A percentile compares a stretch with the other conserved stretches of the same genome.
Conservation (phyloP, 345 rosid genomes). For the Arabidopsis thaliana region DNA sequence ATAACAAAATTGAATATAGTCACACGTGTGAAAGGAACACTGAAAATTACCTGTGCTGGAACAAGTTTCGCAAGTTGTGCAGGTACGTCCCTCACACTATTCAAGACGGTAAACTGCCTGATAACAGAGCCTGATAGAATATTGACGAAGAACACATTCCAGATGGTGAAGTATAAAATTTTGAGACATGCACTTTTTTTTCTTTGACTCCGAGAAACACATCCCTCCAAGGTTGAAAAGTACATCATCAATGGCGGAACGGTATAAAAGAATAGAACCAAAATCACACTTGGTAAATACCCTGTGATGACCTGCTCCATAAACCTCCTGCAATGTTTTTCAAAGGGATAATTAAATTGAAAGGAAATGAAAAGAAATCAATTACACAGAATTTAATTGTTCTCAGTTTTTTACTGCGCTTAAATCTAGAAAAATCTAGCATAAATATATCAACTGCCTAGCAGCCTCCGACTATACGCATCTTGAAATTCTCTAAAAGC, state of each 20-base stretch:
- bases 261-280: conserved; percentile 64
- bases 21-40: neutral
- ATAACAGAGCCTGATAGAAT: conserved; percentile 83
- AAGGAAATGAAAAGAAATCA: neutral
- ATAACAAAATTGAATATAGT: neutral
- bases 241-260: conserved; percentile 96
- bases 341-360: conserved; percentile 13
- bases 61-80: conserved; percentile 71
- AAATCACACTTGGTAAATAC: conserved; percentile 91
- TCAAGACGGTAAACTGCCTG: conserved; percentile 53
- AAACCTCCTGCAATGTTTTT: conserved; percentile 52
- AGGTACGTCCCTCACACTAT: conserved; percentile 71
- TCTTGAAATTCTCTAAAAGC: conserved; percentile 13
- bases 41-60: conserved; percentile 69
- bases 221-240: conserved; percentile 80
- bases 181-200: conserved; percentile 85
- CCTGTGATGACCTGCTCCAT: conserved; percentile 76
- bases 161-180: conserved; percentile 82
- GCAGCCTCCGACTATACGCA: neutral
- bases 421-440: neutral
- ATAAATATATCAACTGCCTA: conserved; percentile 7
- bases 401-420: neutral
- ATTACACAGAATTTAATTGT: neutral
- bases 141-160: conserved; percentile 93
- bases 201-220: conserved; percentile 72